These are phyloP conservation scores for Tubosaeta sp. DNA, from an alignment of 768 basidiomycete species.

Conservation along the genomic window DNA sequence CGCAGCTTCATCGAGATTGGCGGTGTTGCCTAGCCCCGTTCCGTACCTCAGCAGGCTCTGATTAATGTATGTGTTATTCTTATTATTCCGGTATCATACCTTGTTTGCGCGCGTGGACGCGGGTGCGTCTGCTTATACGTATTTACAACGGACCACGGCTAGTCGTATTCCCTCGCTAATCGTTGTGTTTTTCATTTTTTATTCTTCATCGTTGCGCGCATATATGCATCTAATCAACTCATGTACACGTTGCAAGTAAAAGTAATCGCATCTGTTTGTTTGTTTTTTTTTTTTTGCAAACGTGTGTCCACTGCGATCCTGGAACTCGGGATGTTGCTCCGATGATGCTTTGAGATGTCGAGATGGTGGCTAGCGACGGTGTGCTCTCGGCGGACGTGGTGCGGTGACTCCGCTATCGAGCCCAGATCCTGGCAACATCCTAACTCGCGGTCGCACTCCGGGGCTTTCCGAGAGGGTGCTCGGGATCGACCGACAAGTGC, in stretches of 20 bases:
- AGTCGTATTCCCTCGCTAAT: background rate
- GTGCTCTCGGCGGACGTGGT: no score
- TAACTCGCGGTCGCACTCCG: no score
- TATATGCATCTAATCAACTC: background rate
- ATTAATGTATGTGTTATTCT: background rate
- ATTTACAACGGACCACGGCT: constrained; percentile 15
- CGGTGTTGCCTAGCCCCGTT: constrained; percentile 21
- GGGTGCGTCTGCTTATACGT: constrained; percentile 14
- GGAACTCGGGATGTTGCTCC: no score
- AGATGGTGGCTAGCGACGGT: no score
- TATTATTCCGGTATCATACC: constrained; percentile 14
- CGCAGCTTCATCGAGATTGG: constrained; percentile 62
- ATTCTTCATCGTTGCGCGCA: background rate
- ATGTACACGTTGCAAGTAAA: background rate
- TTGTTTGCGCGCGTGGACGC: constrained; percentile 2
- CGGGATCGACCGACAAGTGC: no score
- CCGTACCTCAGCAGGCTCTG: constrained; percentile 1
- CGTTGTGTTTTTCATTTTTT: background rate
- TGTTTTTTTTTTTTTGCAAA: no score
- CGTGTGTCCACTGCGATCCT: no score
- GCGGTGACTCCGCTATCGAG: no score
- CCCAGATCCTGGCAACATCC: no score
- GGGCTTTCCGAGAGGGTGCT: no score
- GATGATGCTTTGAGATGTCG: no score
- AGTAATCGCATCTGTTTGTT: background rate